Evolutionary conservation across 495 filamentous ascomycete species (phyloP).

Genomic region (Aspergillus sclerotioniger): DNA sequence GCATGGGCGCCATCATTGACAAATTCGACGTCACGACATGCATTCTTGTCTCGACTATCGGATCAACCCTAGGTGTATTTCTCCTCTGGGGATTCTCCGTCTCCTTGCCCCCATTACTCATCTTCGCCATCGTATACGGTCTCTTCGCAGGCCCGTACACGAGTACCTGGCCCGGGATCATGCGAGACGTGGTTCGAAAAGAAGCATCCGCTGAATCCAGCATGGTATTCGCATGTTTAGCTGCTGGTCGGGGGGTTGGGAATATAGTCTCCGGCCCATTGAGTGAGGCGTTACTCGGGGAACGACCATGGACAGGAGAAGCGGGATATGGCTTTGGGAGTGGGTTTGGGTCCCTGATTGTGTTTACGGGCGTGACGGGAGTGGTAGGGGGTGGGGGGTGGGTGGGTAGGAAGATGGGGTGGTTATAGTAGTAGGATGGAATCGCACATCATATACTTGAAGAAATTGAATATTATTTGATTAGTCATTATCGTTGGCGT

Average conservation of each 20-base stretch:
- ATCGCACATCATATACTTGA: no score
- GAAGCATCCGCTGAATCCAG: constrained; percentile 36
- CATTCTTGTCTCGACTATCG: constrained; percentile 51
- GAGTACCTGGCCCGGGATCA: constrained; percentile 54
- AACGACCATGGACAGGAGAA: constrained; percentile 9
- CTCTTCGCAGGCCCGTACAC: constrained; percentile 57
- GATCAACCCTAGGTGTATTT: constrained; percentile 52
- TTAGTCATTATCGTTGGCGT: no score
- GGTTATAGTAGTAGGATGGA: no score
- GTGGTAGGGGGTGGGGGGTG: constrained; percentile 27
- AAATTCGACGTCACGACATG: constrained; percentile 50
- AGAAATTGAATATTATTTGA: no score
- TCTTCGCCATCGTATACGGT: constrained; percentile 60
- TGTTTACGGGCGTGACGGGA: constrained; percentile 40
- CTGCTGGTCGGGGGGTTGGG: constrained; percentile 57
- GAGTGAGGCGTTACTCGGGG: constrained; percentile 49
- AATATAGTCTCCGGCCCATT: constrained; percentile 54
- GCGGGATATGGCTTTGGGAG: constrained; percentile 31
- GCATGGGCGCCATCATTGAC: constrained; percentile 55
- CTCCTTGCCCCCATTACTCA: constrained; percentile 45
- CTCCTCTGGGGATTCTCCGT: constrained; percentile 59
- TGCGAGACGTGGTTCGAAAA: constrained; percentile 40
- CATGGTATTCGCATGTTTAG: constrained; percentile 54
- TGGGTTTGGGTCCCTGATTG: constrained; percentile 33
- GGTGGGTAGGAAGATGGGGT: neutral